Percentiles rank a stretch among this genome's conserved stretches.
phyloP scores from a whole-genome alignment of 495 filamentous ascomycete genomes.

The Aspergillus hancockii region DNA sequence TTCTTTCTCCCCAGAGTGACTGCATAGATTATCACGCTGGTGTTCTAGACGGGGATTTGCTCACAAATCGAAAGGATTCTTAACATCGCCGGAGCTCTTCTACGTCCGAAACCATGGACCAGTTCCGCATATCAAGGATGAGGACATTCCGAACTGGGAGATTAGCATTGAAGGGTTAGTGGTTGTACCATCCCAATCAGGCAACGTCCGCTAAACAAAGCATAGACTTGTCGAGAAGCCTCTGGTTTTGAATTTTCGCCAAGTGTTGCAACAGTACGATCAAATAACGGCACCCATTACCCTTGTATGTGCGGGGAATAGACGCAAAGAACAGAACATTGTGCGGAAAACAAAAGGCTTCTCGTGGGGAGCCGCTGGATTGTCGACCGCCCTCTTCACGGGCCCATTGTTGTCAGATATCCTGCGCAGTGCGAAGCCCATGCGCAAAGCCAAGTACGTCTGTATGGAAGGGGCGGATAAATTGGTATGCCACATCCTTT shows the following conservation, averaged over 20 bases:
- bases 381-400: slow-evolving; percentile 90
- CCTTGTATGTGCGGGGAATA: slow-evolving; percentile 90
- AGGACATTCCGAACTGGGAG: slow-evolving; percentile 76
- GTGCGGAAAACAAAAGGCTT: slow-evolving; percentile 94
- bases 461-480: slow-evolving; percentile 94
- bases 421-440: slow-evolving; percentile 66
- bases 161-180: slow-evolving; percentile 79
- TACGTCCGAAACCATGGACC: slow-evolving; percentile 96
- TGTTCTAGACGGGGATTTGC: background rate
- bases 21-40: background rate
- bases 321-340: slow-evolving; percentile 91
- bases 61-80: slow-evolving; percentile 55
- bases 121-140: slow-evolving; percentile 75
- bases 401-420: slow-evolving; percentile 78
- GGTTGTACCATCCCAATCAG: background rate
- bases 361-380: slow-evolving; percentile 89
- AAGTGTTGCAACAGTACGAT: slow-evolving; percentile 75
- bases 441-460: slow-evolving; percentile 74
- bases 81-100: slow-evolving; percentile 89
- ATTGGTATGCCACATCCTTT: slow-evolving; percentile 47
- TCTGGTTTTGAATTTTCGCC: slow-evolving; percentile 68
- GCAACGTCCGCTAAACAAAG: background rate
- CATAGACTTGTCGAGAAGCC: slow-evolving; percentile 72
- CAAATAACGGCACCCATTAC: slow-evolving; percentile 88
- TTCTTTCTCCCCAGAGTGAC: background rate